Percentiles rank a stretch among this genome's conserved stretches.
Conservation (phyloP, 352 stramenopile genomes). For the Globisporangium uncinulatum region DNA sequence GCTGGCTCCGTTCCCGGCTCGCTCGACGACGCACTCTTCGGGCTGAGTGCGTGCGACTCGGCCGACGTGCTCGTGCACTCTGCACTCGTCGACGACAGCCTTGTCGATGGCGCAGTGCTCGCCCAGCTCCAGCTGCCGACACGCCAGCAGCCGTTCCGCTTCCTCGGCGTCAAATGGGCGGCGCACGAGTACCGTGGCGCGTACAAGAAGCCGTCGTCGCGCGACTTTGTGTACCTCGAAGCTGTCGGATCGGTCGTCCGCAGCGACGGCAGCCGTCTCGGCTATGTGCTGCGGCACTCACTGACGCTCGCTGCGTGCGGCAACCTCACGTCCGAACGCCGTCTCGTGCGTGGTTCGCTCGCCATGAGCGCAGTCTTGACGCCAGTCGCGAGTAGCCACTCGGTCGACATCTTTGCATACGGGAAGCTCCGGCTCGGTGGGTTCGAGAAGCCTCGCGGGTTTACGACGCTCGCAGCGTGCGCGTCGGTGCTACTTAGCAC, state of each 20-base stretch:
- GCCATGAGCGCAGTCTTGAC: constrained; percentile 8
- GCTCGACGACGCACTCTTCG: constrained; percentile 33
- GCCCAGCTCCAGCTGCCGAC: constrained; percentile 17
- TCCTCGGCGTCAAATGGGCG: constrained; percentile 26
- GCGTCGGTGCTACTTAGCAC: constrained; percentile 14
- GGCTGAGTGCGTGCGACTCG: constrained; percentile 22
- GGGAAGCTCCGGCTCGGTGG: background rate
- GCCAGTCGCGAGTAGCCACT: constrained; percentile 7
- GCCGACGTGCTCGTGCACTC: constrained; percentile 23
- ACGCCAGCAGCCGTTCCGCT: constrained; percentile 20
- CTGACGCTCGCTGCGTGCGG: constrained; percentile 4
- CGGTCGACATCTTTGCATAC: constrained; percentile 11
- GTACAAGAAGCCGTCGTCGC: constrained; percentile 13
- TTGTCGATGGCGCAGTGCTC: constrained; percentile 23
- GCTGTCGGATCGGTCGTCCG: background rate
- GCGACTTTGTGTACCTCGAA: constrained; percentile 24
- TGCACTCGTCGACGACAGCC: constrained; percentile 24
- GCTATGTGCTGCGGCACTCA: constrained; percentile 12
- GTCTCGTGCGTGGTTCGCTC: constrained; percentile 2
- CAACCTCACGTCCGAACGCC: background rate
- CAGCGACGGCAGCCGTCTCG: constrained; percentile 8
- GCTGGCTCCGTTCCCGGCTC: constrained; percentile 22
- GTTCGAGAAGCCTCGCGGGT: background rate
- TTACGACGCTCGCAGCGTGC: background rate
- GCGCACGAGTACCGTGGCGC: constrained; percentile 16